phyloP scores from a whole-genome alignment of 1,139 yeast species.

The Geotrichum klebahnii region DNA sequence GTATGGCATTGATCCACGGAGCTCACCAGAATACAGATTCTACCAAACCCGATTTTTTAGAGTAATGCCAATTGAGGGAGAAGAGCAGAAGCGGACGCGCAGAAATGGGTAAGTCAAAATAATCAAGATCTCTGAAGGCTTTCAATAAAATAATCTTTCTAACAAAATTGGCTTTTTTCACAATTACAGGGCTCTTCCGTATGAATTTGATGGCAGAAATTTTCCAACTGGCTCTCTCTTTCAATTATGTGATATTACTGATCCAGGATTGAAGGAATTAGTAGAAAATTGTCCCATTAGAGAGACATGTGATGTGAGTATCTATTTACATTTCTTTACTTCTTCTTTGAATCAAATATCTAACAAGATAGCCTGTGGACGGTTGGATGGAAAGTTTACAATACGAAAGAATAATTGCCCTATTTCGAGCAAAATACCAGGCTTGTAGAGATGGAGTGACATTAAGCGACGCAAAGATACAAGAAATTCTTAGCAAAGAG shows the following conservation, averaged over 20 bases:
- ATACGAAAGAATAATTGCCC: constrained; percentile 15
- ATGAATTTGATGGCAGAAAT: constrained; percentile 68
- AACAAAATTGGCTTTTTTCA: constrained; percentile 26
- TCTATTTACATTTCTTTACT: not conserved
- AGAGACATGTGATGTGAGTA: constrained; percentile 33
- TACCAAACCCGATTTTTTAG: constrained; percentile 87
- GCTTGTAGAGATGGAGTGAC: constrained; percentile 5
- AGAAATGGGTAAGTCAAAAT: constrained; percentile 3
- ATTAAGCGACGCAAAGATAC: constrained; percentile 5
- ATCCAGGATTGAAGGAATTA: constrained; percentile 55
- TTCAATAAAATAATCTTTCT: too few species aligned
- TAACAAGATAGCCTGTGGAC: constrained; percentile 19
- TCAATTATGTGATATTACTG: constrained; percentile 78
- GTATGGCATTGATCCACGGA: constrained; percentile 74
- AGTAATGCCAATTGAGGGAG: constrained; percentile 22
- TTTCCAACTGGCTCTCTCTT: constrained; percentile 68
- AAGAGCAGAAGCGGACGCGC: constrained; percentile 16
- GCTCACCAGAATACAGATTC: constrained; percentile 50
- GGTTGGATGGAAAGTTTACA: constrained; percentile 67
- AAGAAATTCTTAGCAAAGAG: constrained; percentile 21
- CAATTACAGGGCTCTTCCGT: constrained; percentile 35
- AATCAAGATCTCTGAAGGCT: too few species aligned
- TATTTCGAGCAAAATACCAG: constrained; percentile 13
- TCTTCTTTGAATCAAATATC: not conserved
- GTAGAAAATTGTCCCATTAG: constrained; percentile 43